Conservation (phyloP, 2,329 filamentous ascomycete genomes). For the Fusarium sp. region DNA sequence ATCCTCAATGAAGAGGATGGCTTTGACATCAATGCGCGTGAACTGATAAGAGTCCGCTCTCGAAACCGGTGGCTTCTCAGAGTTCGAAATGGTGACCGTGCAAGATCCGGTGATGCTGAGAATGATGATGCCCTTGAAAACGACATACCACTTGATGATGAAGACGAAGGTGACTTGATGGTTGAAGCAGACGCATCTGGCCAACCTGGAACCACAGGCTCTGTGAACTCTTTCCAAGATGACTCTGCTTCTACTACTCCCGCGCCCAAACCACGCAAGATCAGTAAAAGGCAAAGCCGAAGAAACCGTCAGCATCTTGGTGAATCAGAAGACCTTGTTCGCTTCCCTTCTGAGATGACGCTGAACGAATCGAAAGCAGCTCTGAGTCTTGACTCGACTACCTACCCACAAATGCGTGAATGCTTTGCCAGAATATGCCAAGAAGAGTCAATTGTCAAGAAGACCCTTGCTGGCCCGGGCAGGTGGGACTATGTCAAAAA, state of each 20-base stretch:
- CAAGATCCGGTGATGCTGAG: slow-evolving; percentile 43
- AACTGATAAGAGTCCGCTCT: slow-evolving; percentile 75
- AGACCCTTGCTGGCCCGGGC: slow-evolving; percentile 78
- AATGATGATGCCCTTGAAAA: slow-evolving; percentile 25
- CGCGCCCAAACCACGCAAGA: slow-evolving; percentile 1
- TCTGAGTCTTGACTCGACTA: slow-evolving; percentile 70
- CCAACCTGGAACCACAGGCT: neutral
- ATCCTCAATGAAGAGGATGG: slow-evolving; percentile 76
- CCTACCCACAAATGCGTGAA: slow-evolving; percentile 74
- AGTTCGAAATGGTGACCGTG: slow-evolving; percentile 68
- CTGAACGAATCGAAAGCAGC: slow-evolving; percentile 81
- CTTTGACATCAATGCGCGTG: slow-evolving; percentile 76
- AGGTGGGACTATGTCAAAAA: slow-evolving; percentile 79
- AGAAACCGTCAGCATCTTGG: slow-evolving; percentile 77
- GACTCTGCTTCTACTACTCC: neutral
- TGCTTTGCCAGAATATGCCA: slow-evolving; percentile 78
- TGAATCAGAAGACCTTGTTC: slow-evolving; percentile 74
- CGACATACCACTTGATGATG: slow-evolving; percentile 4
- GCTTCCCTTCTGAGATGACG: slow-evolving; percentile 86
- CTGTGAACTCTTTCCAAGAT: neutral
- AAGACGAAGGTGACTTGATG: slow-evolving; percentile 24
- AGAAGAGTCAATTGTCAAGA: slow-evolving; percentile 75
- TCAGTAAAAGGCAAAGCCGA: slow-evolving; percentile 66
- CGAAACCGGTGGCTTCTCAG: slow-evolving; percentile 77
- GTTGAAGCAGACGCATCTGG: slow-evolving; percentile 3